phyloP scores from a whole-genome alignment of 140 eudicot genomes.

The Stevia rebaudiana region DNA sequence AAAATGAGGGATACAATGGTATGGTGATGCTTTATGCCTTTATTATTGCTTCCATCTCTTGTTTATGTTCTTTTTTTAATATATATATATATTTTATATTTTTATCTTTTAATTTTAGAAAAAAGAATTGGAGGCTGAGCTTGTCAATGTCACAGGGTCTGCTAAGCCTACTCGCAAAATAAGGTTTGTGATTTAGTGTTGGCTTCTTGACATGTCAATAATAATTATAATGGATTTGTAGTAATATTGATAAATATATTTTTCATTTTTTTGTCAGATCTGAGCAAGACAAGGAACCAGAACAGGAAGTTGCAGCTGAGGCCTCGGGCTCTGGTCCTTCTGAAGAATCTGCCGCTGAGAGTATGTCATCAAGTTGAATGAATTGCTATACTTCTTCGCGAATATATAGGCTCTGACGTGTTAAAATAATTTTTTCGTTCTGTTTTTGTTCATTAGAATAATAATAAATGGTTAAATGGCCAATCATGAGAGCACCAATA shows the following conservation, averaged over 20 bases:
- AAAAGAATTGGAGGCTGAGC: conserved; percentile 99
- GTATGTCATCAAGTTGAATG: conserved; percentile 36
- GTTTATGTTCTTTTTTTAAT: neutral
- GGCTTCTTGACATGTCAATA: too few species aligned
- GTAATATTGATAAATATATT: neutral
- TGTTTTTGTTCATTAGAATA: neutral
- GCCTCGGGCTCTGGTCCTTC: conserved; percentile 66
- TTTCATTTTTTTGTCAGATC: conserved; percentile 43
- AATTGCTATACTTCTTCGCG: neutral
- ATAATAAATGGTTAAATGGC: neutral
- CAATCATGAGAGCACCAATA: neutral
- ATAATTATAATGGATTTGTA: too few species aligned
- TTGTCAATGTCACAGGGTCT: conserved; percentile 69
- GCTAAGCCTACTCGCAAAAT: conserved; percentile 95
- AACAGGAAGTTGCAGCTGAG: conserved; percentile 78
- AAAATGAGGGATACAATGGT: conserved; percentile 99
- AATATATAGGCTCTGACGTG: neutral
- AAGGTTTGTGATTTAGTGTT: conserved; percentile 64
- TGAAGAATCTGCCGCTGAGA: conserved; percentile 71
- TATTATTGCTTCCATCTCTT: neutral
- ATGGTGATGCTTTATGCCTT: conserved; percentile 7
- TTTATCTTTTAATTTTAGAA: conserved; percentile 36
- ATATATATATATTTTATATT: neutral
- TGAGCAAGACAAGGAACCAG: conserved; percentile 99
- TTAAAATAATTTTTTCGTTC: neutral